Conservation (phyloP, 2,329 filamentous ascomycete species). For the Aspergillus hiratsukae region DNA sequence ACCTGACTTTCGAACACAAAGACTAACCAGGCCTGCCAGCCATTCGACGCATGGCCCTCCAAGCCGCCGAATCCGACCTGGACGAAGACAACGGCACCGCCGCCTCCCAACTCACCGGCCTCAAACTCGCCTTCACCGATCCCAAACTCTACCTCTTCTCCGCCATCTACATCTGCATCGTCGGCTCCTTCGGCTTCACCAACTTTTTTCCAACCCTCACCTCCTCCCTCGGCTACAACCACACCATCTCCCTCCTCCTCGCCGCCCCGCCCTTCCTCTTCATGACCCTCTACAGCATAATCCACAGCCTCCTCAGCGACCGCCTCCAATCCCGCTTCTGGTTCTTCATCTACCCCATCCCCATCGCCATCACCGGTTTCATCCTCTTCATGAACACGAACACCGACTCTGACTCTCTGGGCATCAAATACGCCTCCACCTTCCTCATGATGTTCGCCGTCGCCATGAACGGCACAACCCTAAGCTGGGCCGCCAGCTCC, state of each 20-base stretch:
- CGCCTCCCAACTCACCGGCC: conserved; percentile 45
- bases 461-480: conserved; percentile 27
- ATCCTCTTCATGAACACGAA: conserved; percentile 52
- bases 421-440: conserved; percentile 49
- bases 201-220: conserved; percentile 51
- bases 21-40: conserved; percentile 23
- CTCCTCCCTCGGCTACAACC: conserved; percentile 38
- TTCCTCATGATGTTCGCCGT: conserved; percentile 45
- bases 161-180: conserved; percentile 47
- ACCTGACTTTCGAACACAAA: too few relatives aligned
- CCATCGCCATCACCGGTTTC: conserved; percentile 44
- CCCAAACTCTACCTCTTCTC: conserved; percentile 45
- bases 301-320: conserved; percentile 39
- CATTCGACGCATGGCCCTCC: conserved; percentile 47
- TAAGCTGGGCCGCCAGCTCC: conserved; percentile 44
- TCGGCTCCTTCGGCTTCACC: conserved; percentile 46
- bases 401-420: conserved; percentile 40
- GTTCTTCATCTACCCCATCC: conserved; percentile 47
- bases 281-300: conserved; percentile 41
- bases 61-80: conserved; percentile 47
- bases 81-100: conserved; percentile 45
- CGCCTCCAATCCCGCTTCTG: conserved; percentile 40
- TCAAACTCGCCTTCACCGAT: conserved; percentile 50
- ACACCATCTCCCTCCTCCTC: conserved; percentile 44
- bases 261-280: conserved; percentile 48